Percentiles rank a stretch among this genome's conserved stretches.
These are phyloP conservation scores for Oryza punctata DNA, from an alignment of 176 grass and related monocot species.

Conservation along the genomic window DNA sequence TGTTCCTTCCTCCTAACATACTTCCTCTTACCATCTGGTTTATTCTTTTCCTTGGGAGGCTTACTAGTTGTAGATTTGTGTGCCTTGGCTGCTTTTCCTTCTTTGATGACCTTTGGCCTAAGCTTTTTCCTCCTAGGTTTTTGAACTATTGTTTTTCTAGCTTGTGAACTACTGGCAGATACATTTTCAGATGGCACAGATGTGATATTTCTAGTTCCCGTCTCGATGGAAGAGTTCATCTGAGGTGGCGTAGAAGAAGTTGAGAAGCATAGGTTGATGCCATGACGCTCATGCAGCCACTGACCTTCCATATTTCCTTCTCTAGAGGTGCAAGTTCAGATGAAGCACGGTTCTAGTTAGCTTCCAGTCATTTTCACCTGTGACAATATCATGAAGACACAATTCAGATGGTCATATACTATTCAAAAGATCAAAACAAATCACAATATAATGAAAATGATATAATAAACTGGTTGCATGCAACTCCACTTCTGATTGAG, in stretches of 20 bases:
- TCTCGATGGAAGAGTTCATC: constrained; percentile 29
- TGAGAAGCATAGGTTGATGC: constrained; percentile 37
- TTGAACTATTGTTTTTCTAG: constrained; percentile 45
- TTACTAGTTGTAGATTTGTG: constrained; percentile 55
- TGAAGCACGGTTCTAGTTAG: constrained; percentile 10
- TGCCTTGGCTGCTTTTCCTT: constrained; percentile 49
- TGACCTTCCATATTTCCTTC: constrained; percentile 31
- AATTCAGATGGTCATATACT: constrained; percentile 33
- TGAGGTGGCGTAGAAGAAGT: constrained; percentile 10
- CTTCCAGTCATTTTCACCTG: constrained; percentile 15
- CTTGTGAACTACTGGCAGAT: constrained; percentile 15
- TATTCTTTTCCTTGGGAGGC: constrained; percentile 37
- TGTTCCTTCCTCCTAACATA: constrained; percentile 72
- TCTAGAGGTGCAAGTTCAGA: neutral
- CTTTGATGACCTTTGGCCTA: constrained; percentile 82
- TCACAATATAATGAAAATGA: constrained; percentile 2
- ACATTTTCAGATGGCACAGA: constrained; percentile 29
- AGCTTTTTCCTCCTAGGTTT: constrained; percentile 68
- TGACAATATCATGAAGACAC: constrained; percentile 15
- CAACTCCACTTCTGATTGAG: neutral
- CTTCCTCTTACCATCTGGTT: constrained; percentile 60
- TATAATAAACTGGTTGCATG: neutral
- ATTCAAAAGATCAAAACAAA: neutral
- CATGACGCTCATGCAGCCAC: constrained; percentile 21
- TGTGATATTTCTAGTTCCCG: neutral